Evolutionary conservation across 352 stramenopile genomes (phyloP).

Genomic region (Pythium angustatum): DNA sequence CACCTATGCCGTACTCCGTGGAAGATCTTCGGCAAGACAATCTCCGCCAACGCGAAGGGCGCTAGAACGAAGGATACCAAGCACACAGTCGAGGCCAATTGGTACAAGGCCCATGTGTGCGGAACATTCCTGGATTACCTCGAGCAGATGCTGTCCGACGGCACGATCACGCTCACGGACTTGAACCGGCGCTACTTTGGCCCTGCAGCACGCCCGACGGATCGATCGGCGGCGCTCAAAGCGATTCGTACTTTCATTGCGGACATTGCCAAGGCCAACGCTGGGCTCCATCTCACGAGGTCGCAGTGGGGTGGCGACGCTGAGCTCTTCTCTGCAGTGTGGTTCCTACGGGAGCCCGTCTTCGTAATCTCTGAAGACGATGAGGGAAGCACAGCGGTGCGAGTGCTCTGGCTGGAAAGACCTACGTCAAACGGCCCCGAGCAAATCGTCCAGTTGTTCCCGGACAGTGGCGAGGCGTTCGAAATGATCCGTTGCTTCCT

Average conservation of each 20-base stretch:
- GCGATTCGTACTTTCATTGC: neutral
- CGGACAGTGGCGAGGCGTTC: neutral
- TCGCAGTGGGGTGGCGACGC: slow-evolving; percentile 11
- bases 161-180: neutral
- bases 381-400: neutral
- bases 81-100: neutral
- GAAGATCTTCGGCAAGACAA: neutral
- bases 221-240: neutral
- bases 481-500: slow-evolving; percentile 2
- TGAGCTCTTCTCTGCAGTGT: neutral
- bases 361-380: neutral
- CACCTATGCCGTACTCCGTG: neutral
- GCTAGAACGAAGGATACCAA: neutral
- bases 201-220: no score
- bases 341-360: slow-evolving; percentile 6
- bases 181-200: no score
- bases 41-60: neutral
- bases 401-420: neutral
- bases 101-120: neutral
- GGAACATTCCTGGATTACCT: neutral
- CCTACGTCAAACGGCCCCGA: neutral
- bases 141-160: neutral
- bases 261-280: neutral
- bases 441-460: neutral
- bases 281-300: neutral